These are phyloP conservation scores for Fusarium sterilihyphosum DNA, from an alignment of 2,329 filamentous ascomycete species.

Conservation along the genomic window DNA sequence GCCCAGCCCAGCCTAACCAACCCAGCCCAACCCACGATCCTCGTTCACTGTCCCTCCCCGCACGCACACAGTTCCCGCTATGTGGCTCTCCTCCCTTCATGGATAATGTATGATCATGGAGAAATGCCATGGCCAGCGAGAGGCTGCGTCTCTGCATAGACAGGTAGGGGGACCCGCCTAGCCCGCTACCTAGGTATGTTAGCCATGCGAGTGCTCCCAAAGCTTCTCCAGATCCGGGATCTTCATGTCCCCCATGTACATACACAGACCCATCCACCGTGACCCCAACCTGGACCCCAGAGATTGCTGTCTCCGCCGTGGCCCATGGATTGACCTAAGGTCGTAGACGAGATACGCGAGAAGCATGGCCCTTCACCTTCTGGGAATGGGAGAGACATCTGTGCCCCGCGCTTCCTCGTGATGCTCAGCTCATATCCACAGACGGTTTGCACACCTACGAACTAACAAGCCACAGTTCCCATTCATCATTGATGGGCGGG, in stretches of 20 bases:
- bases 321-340: constrained; percentile 29
- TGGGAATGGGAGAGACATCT: constrained; percentile 19
- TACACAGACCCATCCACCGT: constrained; percentile 33
- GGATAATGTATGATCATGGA: constrained; percentile 23
- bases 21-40: constrained; percentile 21
- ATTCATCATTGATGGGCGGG: constrained; percentile 1
- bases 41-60: constrained; percentile 21
- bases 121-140: constrained; percentile 19
- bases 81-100: constrained; percentile 24
- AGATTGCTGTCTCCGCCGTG: constrained; percentile 26
- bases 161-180: constrained; percentile 3
- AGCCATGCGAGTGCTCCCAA: constrained; percentile 25
- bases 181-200: constrained; percentile 18
- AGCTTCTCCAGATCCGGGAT: constrained; percentile 27
- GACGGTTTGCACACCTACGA: constrained; percentile 18
- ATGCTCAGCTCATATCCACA: constrained; percentile 34
- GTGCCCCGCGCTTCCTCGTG: constrained; percentile 38
- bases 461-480: constrained; percentile 38
- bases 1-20: neutral
- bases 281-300: constrained; percentile 31
- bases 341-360: constrained; percentile 41
- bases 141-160: constrained; percentile 19
- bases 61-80: constrained; percentile 39
- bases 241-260: constrained; percentile 27
- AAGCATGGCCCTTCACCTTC: constrained; percentile 32